These are phyloP conservation scores for Schizonepeta tenuifolia DNA, from an alignment of 257 asterid species.

Conservation along the genomic window DNA sequence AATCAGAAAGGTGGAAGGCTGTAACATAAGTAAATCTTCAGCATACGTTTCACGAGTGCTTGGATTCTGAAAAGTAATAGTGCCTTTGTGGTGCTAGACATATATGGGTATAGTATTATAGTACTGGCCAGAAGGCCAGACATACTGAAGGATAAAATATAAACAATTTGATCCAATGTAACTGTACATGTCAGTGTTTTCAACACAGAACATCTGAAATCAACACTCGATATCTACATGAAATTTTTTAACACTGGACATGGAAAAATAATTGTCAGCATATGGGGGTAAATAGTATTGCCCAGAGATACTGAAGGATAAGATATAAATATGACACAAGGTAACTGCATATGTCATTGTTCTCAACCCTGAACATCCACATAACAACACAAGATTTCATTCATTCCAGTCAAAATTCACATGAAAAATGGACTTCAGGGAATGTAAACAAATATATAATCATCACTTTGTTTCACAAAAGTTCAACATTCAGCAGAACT, in stretches of 20 bases:
- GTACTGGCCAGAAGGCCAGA: too few relatives aligned
- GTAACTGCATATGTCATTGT: background rate
- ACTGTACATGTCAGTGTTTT: too few relatives aligned
- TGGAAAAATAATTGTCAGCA: background rate
- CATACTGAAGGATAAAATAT: too few relatives aligned
- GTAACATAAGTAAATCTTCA: background rate
- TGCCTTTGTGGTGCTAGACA: background rate
- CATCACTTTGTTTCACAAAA: background rate
- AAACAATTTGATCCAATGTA: too few relatives aligned
- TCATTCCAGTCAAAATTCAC: background rate
- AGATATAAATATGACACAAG: background rate
- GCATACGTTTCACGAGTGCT: background rate
- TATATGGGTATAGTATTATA: background rate
- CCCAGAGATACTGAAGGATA: background rate
- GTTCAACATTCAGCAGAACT: background rate
- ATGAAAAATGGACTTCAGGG: slow-evolving; percentile 2
- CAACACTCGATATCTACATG: too few relatives aligned
- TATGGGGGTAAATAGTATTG: background rate
- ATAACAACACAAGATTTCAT: background rate
- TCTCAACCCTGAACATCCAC: slow-evolving; percentile 17
- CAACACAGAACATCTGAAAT: too few relatives aligned
- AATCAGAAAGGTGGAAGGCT: background rate
- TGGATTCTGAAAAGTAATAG: background rate
- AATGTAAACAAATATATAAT: background rate
- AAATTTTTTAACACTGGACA: too few relatives aligned